These are phyloP conservation scores for Gentiana straminea DNA, from an alignment of 257 asterid genomes.

Conservation along the genomic window DNA sequence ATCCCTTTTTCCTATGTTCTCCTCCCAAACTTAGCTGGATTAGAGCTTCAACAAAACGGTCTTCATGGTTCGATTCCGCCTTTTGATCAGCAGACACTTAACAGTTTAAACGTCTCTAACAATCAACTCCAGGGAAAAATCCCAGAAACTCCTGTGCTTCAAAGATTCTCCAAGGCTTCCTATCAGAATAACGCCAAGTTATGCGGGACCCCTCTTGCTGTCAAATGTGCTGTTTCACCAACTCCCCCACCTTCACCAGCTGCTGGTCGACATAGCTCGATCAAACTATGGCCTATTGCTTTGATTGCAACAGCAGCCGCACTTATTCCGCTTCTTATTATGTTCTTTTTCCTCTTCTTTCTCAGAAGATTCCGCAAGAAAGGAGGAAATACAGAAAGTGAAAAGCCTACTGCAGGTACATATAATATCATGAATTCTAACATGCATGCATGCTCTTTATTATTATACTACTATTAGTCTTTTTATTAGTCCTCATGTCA, in stretches of 20 bases:
- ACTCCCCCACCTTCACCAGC: conserved; percentile 20
- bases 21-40: conserved; percentile 19
- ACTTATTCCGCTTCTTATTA: conserved; percentile 16
- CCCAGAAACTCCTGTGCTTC: conserved; percentile 39
- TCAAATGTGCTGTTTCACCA: conserved; percentile 29
- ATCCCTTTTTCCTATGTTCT: conserved; percentile 32
- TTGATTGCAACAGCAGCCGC: conserved; percentile 38
- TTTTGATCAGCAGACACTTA: conserved; percentile 35
- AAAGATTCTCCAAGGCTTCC: conserved; percentile 27
- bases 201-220: conserved; percentile 38
- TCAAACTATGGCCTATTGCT: conserved; percentile 39
- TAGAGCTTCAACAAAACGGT: conserved; percentile 42
- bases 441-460: neutral
- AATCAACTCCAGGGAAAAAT: conserved; percentile 40
- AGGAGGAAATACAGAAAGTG: conserved; percentile 4
- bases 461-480: too few relatives aligned
- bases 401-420: conserved; percentile 21
- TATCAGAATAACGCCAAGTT: conserved; percentile 30
- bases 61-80: conserved; percentile 51
- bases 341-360: conserved; percentile 25
- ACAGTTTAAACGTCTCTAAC: conserved; percentile 40
- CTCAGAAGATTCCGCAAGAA: conserved; percentile 16
- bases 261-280: conserved; percentile 4
- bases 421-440: neutral
- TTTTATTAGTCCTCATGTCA: too few relatives aligned